Evolutionary conservation across 345 rosid genomes (phyloP).

Genomic region (Physaria fendleri): DNA sequence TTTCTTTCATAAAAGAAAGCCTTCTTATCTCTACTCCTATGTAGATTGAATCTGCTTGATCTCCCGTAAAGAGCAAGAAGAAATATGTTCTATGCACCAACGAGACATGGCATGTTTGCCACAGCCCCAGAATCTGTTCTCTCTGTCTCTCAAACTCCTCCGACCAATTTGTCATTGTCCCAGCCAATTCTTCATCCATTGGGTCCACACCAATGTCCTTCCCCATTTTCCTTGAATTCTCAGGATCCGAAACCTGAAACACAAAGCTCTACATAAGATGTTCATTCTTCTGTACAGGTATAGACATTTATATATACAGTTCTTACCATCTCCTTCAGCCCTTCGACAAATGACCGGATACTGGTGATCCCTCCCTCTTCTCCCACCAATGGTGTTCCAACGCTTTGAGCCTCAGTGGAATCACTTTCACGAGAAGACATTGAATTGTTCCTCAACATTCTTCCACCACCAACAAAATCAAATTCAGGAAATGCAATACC

Average conservation of each 20-base stretch:
- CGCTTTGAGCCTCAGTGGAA: conserved; percentile 43
- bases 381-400: conserved; percentile 40
- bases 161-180: conserved; percentile 49
- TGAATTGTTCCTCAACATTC: conserved; percentile 64
- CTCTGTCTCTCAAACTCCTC: conserved; percentile 58
- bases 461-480: conserved; percentile 29
- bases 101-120: conserved; percentile 83
- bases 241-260: conserved; percentile 28
- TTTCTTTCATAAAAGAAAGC: conserved; percentile 78
- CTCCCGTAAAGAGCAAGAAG: conserved; percentile 89
- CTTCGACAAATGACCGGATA: conserved; percentile 69
- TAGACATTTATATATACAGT: conserved; percentile 8
- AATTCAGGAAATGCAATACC: conserved; percentile 36
- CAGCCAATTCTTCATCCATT: conserved; percentile 40
- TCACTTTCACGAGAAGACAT: conserved; percentile 69
- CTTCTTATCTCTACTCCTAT: conserved; percentile 87
- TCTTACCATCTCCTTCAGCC: conserved; percentile 72
- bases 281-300: conserved; percentile 14
- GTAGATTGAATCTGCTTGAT: conserved; percentile 84
- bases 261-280: conserved; percentile 28
- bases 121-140: conserved; percentile 62
- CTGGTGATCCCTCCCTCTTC: conserved; percentile 66
- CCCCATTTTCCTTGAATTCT: conserved; percentile 35
- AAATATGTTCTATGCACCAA: conserved; percentile 90
- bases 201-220: conserved; percentile 60